Evolutionary conservation across 805 yeast species (phyloP), one percentile per base, ranked within the genome.

Genomic region (Clavispora santaluciae): DNA sequence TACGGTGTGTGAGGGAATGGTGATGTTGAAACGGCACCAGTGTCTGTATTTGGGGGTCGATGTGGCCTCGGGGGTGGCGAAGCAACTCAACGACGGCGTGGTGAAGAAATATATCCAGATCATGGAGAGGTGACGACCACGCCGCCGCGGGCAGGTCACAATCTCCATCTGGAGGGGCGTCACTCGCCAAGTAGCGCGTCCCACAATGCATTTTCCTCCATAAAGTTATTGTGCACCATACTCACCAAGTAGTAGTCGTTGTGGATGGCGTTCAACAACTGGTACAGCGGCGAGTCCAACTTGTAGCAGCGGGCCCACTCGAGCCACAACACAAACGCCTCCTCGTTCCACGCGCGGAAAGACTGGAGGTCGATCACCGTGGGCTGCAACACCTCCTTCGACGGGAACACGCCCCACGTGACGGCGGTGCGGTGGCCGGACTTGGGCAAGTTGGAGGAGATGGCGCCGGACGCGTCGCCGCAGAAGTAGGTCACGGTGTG

Each of bases 381-480:
- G 0, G 97, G 86, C 61, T 90, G 97, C 26, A 88, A 77, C 26
- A 89, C 82, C 57, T 88, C 96, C 48, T 89, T 78, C 61, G 83
- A 83, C 6, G 95, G 95, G 73, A 93, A 91, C 3, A 86, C 95
- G 47, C 98, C 99, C 99, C 99, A 93, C 1, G 99, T 93, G 7
- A 93, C 95, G 21, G 93, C 95, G 48, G 82, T 83, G 33, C 88
- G 81, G 24, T 56, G 77, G 39, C 55, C 59, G 6, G 51, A 43
- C 13, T 53, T 46, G 1, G 70, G 69, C 55, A 83, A 64, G 51
- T 84, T 88, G 2, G 93, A 76, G 22, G 71, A 67, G 47, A 86
- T 80, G 8, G 62, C 54, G 1, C 82, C 83, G 6, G 64, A 53
- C 8, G 77, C 61, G 59, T 83, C 88, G 28, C 93, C 89, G 20